Evolutionary conservation across 371 early-diverging fungal species (phyloP), one percentile per base, ranked within the genome.

Genomic region (Circinella umbellata): DNA sequence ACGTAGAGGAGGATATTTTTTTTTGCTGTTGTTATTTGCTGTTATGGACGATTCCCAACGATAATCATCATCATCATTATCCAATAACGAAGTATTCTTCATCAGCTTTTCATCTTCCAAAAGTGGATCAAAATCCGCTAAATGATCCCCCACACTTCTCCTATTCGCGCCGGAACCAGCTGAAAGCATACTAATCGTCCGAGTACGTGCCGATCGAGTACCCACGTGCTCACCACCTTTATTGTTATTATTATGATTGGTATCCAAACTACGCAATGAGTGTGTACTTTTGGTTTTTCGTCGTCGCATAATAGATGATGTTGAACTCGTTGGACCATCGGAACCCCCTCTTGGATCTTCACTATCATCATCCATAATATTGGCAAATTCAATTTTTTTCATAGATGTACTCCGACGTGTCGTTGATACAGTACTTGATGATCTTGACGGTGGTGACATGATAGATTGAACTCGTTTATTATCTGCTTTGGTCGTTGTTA

Each of bases 71-170:
- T 67, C 47, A 20, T 60, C 61, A 4, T 53, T 55, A 38, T 65
- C 67, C 9, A 57, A 15, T 34, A 67, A 46, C n/a, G 61, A 47
- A 15, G 49, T n/a, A 5, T 42, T 63, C 27, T 27, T 27, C 57
- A 37, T 63, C 42, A 9, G 20, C 14, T 51, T 53, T 15, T 69
- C 61, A 51, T 48, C 61, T 13, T 60, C 49, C 66, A 70, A 38
- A n/a, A 63, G 51, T 17, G 65, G 64, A 61, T 68, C 72, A 59
- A 64, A 63, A 10, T 72, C 65, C 34, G 60, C 72, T 5, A 72
- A 15, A 13, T 36, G n/a, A 62, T 46, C 47, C 38, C 62, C 42
- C 47, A 38, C 62, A 62, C 62, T 62, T 54, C 49, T 66, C 54
- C 38, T 49, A 54, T 55, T 38, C 37, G 38, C 49, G 5, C 54